Percentiles rank a stretch among this genome's conserved stretches.
These are phyloP conservation scores for Spizellomyces sp. DNA, from an alignment of 192 early-diverging fungal species.

Conservation along the genomic window DNA sequence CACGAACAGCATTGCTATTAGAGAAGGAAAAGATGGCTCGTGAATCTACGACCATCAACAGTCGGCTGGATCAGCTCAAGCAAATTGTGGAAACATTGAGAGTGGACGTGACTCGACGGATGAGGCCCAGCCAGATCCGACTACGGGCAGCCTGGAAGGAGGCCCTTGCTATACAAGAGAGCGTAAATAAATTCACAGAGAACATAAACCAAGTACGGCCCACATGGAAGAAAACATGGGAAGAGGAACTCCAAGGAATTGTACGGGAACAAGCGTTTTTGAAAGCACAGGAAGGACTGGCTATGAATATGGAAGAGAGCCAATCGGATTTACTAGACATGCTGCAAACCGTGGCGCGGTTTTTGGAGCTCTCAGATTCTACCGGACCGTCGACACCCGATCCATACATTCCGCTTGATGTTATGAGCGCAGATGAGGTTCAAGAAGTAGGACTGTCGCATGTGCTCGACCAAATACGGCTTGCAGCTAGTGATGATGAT, in stretches of 20 bases:
- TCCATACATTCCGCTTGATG: neutral
- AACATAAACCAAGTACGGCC: neutral
- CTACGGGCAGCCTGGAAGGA: neutral
- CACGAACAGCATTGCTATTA: neutral
- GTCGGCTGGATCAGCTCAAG: constrained; percentile 3
- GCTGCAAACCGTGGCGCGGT: constrained; percentile 1
- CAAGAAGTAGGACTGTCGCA: constrained; percentile 4
- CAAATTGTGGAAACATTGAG: constrained; percentile 11
- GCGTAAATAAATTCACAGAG: neutral
- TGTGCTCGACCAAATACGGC: constrained; percentile 1
- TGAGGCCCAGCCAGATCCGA: neutral
- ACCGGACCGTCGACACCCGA: neutral
- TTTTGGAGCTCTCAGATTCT: neutral
- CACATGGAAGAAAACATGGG: constrained; percentile 24
- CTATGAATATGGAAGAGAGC: constrained; percentile 4
- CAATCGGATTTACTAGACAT: neutral
- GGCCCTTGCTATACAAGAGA: neutral
- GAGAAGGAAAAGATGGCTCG: neutral
- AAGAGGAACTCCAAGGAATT: constrained; percentile 14
- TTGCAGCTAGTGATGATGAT: neutral
- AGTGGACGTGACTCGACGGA: constrained; percentile 3
- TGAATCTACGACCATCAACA: neutral
- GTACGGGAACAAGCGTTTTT: constrained; percentile 13
- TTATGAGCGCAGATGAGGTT: constrained; percentile 9
- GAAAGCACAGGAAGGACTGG: neutral